A percentile compares a stretch with the other conserved stretches of the same genome.
Evolutionary conservation across 352 stramenopile genomes (phyloP).

Genomic region (Pelagophyceae sp.): DNA sequence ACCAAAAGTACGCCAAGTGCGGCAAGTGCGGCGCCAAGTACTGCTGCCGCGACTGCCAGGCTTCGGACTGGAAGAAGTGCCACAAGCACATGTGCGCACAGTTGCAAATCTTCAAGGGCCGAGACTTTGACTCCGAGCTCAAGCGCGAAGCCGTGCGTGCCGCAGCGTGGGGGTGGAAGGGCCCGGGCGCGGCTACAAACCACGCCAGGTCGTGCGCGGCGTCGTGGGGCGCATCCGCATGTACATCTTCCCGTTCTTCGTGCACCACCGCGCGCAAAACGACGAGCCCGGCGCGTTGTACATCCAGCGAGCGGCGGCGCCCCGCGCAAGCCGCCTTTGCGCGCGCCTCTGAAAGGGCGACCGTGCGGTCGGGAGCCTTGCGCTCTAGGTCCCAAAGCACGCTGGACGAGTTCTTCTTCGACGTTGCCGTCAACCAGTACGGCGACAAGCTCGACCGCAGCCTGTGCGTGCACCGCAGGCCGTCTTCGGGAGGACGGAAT

Average conservation of each 20-base stretch:
- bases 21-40: conserved; percentile 17
- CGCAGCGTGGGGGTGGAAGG: too few species aligned
- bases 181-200: too few species aligned
- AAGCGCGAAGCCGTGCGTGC: neutral
- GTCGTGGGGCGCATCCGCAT: neutral
- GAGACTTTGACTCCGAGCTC: neutral
- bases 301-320: too few species aligned
- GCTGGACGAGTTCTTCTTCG: conserved; percentile 15
- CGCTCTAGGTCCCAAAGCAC: neutral
- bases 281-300: too few species aligned
- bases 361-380: too few species aligned
- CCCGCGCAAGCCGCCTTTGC: too few species aligned
- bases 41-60: conserved; percentile 23
- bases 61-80: conserved; percentile 22
- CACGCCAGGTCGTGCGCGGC: neutral
- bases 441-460: neutral
- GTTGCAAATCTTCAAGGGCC: neutral
- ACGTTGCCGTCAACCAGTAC: neutral
- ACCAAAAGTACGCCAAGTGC: conserved; percentile 3
- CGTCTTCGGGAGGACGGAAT: neutral
- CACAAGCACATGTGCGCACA: conserved; percentile 9
- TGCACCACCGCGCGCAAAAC: neutral
- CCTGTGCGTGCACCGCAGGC: neutral
- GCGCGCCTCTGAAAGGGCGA: too few species aligned
- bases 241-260: conserved; percentile 13